Base-by-base conservation (phyloP, 176 grass and related monocot species). In the Raddia distichophylla region DNA sequence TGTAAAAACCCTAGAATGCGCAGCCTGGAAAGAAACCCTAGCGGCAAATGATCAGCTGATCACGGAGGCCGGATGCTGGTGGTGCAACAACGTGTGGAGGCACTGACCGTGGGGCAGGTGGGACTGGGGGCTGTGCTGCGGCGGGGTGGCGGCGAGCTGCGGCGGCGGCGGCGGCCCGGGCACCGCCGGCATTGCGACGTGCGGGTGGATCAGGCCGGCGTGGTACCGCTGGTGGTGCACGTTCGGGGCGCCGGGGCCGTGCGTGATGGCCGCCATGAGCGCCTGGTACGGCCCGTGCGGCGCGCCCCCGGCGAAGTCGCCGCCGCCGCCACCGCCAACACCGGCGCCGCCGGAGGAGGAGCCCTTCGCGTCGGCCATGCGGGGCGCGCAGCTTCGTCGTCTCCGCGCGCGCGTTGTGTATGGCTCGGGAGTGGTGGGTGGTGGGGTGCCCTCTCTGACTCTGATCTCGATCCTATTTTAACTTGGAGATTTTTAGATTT, bases 311-410 rank as follows among this genome's bases (percentile, higher is more conserved):
- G 47, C 27, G 15, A 69, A 32, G 65, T 76, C 71, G 43, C 57
- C 62, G 13, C 60, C 32, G 35, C 63, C 22, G 3, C 56, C 64
- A 32, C 10, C 47, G 18, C 18, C 46, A 1, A 5, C 45, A 20
- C 47, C 46, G 47, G 16, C 55, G 37, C 47, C 46, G 47, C 20
- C 55, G 64, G 76, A 27, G 16, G 82, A 75, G 6, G 87, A 76
- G 73, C 83, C 83, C 43, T 56, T 89, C 5, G 78, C 57, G 48
- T 89, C 83, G 77, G 87, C 83, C 83, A 89, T 86, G 72, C 6
- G 46, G 46, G 53, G 86, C 59, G 27, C 27, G 86, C 59, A 76
- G 56, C 46, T 64, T 11, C n/a, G 43, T 11, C n/a, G 43, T 62
- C 42, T 87, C 8, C 42, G 44, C 27, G 27, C 27, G 27, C 27